Conservation (phyloP, 352 stramenopile genomes). For the Phytophthora ramorum region DNA sequence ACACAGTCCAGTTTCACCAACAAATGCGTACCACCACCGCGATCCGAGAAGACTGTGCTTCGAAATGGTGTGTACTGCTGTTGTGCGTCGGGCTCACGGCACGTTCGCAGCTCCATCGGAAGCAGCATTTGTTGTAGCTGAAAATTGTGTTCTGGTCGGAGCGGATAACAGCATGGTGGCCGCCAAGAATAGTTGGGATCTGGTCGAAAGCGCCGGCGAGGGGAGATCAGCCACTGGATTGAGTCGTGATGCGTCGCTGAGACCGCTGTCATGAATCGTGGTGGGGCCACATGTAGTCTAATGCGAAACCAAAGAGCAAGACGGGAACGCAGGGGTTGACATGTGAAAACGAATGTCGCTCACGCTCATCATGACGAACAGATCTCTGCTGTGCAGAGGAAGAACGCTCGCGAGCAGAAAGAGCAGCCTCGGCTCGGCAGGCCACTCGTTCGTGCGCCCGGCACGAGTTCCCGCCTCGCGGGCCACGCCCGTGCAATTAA, state of each 20-base stretch:
- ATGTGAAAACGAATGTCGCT: too few species aligned
- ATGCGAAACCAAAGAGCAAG: too few species aligned
- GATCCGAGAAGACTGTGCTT: constrained; percentile 47
- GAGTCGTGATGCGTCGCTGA: background rate
- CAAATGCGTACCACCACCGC: constrained; percentile 23
- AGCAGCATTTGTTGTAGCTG: constrained; percentile 41
- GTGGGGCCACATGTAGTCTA: too few species aligned
- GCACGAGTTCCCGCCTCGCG: background rate
- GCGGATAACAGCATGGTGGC: background rate
- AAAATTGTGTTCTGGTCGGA: constrained; percentile 3
- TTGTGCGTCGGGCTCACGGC: constrained; percentile 44
- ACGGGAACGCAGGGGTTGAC: too few species aligned
- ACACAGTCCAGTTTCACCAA: background rate
- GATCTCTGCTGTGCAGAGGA: too few species aligned
- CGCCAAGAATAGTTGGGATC: background rate
- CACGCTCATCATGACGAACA: too few species aligned
- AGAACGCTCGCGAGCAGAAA: too few species aligned
- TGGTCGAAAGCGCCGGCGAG: too few species aligned
- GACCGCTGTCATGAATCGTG: too few species aligned
- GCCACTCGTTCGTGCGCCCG: too few species aligned
- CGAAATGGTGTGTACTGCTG: constrained; percentile 60
- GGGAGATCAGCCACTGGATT: background rate
- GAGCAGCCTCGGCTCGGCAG: too few species aligned
- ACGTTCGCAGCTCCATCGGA: constrained; percentile 52
- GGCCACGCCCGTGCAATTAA: background rate